Percentiles rank a stretch among this genome's conserved stretches.
These are phyloP conservation scores for Carpinus fangiana DNA, from an alignment of 306 rosid species.

Conservation along the genomic window DNA sequence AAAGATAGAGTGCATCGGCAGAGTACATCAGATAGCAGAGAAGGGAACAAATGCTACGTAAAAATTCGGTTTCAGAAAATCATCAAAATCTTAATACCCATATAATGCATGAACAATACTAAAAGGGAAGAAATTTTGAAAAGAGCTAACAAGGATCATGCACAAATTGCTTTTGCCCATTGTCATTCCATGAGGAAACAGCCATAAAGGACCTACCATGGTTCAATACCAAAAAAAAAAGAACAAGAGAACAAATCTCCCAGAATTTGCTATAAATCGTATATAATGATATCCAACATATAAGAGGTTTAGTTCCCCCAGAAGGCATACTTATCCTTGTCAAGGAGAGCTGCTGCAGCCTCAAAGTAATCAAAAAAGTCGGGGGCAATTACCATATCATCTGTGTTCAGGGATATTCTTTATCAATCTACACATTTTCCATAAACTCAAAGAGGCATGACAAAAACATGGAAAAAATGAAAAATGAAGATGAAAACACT, in stretches of 20 bases:
- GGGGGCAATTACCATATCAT: slow-evolving; percentile 98
- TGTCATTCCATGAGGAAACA: slow-evolving; percentile 98
- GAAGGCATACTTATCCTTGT: slow-evolving; percentile 81
- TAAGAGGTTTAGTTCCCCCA: slow-evolving; percentile 16
- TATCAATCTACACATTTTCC: slow-evolving; percentile 27
- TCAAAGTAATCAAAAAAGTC: slow-evolving; percentile 95
- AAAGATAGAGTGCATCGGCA: slow-evolving; percentile 87
- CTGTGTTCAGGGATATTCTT: slow-evolving; percentile 45
- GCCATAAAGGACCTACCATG: slow-evolving; percentile 84
- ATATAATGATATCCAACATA: slow-evolving; percentile 8
- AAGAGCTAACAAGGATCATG: slow-evolving; percentile 76
- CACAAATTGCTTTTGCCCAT: slow-evolving; percentile 95
- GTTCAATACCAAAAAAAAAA: slow-evolving; percentile 24
- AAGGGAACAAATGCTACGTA: not conserved
- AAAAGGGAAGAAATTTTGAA: slow-evolving; percentile 9
- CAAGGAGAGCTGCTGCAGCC: slow-evolving; percentile 77
- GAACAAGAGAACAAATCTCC: slow-evolving; percentile 32
- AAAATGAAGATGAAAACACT: not conserved
- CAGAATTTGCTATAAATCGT: not conserved
- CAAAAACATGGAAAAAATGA: not conserved
- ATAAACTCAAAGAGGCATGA: not conserved
- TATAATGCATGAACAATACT: slow-evolving; percentile 10
- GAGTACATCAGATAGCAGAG: slow-evolving; percentile 30
- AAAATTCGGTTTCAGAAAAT: not conserved
- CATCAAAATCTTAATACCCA: not conserved